Evolutionary conservation across 225 moss, liverwort and hornwort genomes (phyloP).

Genomic region (Neckera pumila): DNA sequence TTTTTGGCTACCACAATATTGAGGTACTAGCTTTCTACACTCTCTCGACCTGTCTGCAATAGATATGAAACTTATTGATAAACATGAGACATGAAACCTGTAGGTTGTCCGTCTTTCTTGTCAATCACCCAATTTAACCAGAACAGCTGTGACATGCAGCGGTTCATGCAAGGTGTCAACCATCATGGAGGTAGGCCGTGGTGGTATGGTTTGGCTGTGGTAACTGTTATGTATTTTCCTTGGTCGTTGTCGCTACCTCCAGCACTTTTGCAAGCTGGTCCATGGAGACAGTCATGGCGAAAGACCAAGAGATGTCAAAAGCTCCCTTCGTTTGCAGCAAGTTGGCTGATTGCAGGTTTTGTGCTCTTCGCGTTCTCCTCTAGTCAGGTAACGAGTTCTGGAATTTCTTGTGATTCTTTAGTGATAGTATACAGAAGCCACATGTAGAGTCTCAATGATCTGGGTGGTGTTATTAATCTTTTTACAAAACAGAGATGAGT

Average conservation of each 20-base stretch:
- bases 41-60: background rate
- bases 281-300: constrained; percentile 24
- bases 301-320: constrained; percentile 15
- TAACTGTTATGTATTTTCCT: constrained; percentile 56
- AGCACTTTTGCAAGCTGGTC: constrained; percentile 27
- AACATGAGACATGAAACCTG: background rate
- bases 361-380: constrained; percentile 34
- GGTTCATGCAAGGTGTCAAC: constrained; percentile 31
- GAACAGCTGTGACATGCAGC: constrained; percentile 14
- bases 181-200: constrained; percentile 49
- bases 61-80: background rate
- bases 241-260: constrained; percentile 53
- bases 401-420: background rate
- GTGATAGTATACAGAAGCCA: background rate
- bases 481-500: background rate
- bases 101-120: background rate
- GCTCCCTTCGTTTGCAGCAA: constrained; percentile 44
- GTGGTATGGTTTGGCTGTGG: constrained; percentile 56
- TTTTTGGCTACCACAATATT: constrained; percentile 45
- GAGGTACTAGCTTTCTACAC: constrained; percentile 15
- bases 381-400: constrained; percentile 32
- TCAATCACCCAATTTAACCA: background rate
- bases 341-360: constrained; percentile 50
- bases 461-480: background rate
- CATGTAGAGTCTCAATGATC: background rate